Base-by-base conservation (phyloP, 2,329 filamentous ascomycete genomes). In the Diplocarpon rosae region DNA sequence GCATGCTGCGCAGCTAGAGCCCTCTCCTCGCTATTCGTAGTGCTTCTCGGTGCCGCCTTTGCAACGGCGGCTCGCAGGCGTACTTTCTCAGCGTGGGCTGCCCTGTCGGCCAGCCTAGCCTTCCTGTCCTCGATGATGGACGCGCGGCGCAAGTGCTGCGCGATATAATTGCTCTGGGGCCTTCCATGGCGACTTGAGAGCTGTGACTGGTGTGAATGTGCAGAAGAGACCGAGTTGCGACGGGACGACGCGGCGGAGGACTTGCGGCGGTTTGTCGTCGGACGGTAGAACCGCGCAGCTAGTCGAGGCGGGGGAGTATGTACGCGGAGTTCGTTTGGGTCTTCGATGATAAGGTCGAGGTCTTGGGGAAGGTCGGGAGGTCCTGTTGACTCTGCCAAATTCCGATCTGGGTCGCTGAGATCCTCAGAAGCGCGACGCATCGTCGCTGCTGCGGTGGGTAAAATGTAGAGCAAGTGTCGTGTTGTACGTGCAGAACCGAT, bases 81-180 rank as follows among this genome's bases (percentile, higher is more conserved):
- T 13, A 92, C 85, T 61, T 89, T 86, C 63, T 92, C 85, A 16
- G 83, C 85, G 63, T 92, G 85, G 7, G 83, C 83, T 24, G 85
- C 85, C 45, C 85, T 72, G 62, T 89, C 85, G 43, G 85, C 85
- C 14, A 92, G 71, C 15, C 85, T 76, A 12, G 85, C 84, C 60
- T 85, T 87, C 49, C 85, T 80, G 53, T 83, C 82, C 62, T 89
- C 85, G 50, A 90, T 75, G 47, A 90, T 89, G 13, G 83, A 86
- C 39, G 83, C 80, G 42, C 85, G 79, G 35, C 85, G 84, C 45
- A 88, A 70, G 60, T 88, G 84, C 60, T 88, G 84, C 45, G 84
- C 83, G 44, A 88, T 70, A 63, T 85, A 75, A 61, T 84, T 85
- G 69, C 80, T 87, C 65, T 87, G 83, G 15, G 76, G 74, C n/a